These are phyloP conservation scores for Ceratobasidium sp. DNA, from an alignment of 1,284 basidiomycete species.

Conservation along the genomic window DNA sequence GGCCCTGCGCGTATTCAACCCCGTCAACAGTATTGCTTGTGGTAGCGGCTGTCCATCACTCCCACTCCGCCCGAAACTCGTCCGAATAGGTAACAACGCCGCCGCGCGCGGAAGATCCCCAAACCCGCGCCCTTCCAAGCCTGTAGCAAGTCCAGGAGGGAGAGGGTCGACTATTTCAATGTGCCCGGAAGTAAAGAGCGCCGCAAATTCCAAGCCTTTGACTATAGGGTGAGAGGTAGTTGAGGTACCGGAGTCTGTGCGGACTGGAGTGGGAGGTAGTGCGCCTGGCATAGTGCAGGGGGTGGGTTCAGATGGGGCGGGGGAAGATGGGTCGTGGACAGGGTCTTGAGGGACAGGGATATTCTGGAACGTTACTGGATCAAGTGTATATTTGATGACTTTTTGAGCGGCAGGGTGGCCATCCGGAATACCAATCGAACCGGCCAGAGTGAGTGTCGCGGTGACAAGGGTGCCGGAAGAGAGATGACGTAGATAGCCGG, in stretches of 20 bases:
- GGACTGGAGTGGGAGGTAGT: background rate
- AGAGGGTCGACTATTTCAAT: slow-evolving; percentile 27
- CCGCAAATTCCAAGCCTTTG: slow-evolving; percentile 5
- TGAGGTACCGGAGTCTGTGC: background rate
- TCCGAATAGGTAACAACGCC: slow-evolving; percentile 8
- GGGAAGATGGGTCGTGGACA: background rate
- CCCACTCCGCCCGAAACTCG: background rate
- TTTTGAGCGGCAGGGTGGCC: slow-evolving; percentile 34
- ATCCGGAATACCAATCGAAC: slow-evolving; percentile 41
- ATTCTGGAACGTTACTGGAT: slow-evolving; percentile 1
- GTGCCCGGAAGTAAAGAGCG: slow-evolving; percentile 8
- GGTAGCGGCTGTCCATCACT: slow-evolving; percentile 1
- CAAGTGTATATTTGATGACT: slow-evolving; percentile 15
- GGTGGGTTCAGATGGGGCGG: background rate
- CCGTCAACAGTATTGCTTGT: slow-evolving; percentile 39
- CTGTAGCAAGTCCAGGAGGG: background rate
- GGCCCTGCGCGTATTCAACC: slow-evolving; percentile 43
- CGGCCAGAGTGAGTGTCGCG: slow-evolving; percentile 37
- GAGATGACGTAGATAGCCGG: slow-evolving; percentile 9
- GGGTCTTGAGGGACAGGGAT: background rate
- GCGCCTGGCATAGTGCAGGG: background rate
- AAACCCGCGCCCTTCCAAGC: slow-evolving; percentile 15
- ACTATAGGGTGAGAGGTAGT: background rate
- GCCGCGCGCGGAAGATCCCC: slow-evolving; percentile 7
- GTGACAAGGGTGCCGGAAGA: background rate